phyloP scores from a whole-genome alignment of 2,329 filamentous ascomycete species.

The Colletotrichum sp. region DNA sequence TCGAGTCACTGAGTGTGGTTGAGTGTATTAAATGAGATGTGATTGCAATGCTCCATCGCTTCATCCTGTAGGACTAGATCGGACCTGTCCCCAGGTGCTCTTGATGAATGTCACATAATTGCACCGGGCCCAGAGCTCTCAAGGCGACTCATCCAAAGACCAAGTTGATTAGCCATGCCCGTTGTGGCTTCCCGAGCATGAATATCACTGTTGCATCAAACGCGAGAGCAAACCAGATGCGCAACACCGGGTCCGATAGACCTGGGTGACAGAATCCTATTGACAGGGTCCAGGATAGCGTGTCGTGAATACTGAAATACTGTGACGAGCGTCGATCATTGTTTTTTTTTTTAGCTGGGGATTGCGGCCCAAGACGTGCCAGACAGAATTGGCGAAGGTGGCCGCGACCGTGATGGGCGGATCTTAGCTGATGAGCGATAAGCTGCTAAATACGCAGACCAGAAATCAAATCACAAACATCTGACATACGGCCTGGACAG shows the following conservation, averaged over 20 bases:
- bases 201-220: slow-evolving; percentile 11
- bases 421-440: neutral
- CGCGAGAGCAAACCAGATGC: neutral
- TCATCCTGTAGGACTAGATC: neutral
- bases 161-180: neutral
- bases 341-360: neutral
- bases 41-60: neutral
- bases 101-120: neutral
- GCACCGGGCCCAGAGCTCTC: neutral
- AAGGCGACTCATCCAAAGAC: neutral
- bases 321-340: slow-evolving; percentile 18
- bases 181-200: neutral
- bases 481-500: neutral
- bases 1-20: slow-evolving; percentile 3
- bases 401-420: neutral
- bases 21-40: slow-evolving; percentile 12
- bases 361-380: neutral
- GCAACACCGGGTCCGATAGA: neutral
- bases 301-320: neutral
- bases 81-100: neutral
- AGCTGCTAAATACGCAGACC: neutral
- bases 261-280: neutral
- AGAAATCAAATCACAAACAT: neutral
- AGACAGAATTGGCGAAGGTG: neutral
- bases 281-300: neutral